phyloP scores from a whole-genome alignment of 2,329 filamentous ascomycete species.

The Pestalotiopsis fici region DNA sequence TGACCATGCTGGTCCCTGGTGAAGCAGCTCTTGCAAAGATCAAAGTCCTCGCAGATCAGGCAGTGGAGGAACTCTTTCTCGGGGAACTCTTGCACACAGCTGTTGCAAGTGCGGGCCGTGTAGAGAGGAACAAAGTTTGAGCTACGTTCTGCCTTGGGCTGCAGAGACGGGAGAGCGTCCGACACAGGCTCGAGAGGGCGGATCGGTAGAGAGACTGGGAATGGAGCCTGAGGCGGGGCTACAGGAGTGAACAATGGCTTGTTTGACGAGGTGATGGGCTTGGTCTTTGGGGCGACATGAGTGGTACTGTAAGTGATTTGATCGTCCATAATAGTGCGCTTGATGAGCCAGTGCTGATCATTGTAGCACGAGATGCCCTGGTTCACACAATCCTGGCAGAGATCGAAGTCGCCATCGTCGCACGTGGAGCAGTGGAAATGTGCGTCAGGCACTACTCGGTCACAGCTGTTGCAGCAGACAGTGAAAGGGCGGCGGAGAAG shows the following conservation, averaged over 20 bases:
- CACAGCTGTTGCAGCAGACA: slow-evolving; percentile 93
- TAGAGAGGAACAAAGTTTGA: neutral
- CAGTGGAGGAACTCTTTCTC: slow-evolving; percentile 87
- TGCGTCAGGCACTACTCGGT: slow-evolving; percentile 72
- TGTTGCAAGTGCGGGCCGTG: slow-evolving; percentile 66
- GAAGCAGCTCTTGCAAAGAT: slow-evolving; percentile 86
- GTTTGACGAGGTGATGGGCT: slow-evolving; percentile 27
- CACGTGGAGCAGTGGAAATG: slow-evolving; percentile 97
- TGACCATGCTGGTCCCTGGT: slow-evolving; percentile 79
- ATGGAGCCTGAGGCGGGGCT: neutral
- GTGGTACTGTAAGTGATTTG: slow-evolving; percentile 83
- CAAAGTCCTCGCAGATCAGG: slow-evolving; percentile 81
- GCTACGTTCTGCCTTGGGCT: neutral
- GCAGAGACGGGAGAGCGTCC: too few relatives aligned
- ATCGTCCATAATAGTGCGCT: slow-evolving; percentile 79
- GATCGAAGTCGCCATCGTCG: slow-evolving; percentile 90
- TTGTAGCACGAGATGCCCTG: slow-evolving; percentile 76
- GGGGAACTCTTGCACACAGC: slow-evolving; percentile 66
- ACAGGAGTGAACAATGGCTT: neutral
- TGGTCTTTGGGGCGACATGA: slow-evolving; percentile 70
- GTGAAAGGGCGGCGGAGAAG: slow-evolving; percentile 57
- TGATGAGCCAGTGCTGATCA: slow-evolving; percentile 89
- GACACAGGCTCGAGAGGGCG: slow-evolving; percentile 12
- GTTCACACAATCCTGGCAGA: slow-evolving; percentile 80
- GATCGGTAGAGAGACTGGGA: slow-evolving; percentile 17